A percentile compares a stretch with the other conserved stretches of the same genome.
These are phyloP conservation scores for Penicillium desertorum DNA, from an alignment of 495 filamentous ascomycete species.

Conservation along the genomic window DNA sequence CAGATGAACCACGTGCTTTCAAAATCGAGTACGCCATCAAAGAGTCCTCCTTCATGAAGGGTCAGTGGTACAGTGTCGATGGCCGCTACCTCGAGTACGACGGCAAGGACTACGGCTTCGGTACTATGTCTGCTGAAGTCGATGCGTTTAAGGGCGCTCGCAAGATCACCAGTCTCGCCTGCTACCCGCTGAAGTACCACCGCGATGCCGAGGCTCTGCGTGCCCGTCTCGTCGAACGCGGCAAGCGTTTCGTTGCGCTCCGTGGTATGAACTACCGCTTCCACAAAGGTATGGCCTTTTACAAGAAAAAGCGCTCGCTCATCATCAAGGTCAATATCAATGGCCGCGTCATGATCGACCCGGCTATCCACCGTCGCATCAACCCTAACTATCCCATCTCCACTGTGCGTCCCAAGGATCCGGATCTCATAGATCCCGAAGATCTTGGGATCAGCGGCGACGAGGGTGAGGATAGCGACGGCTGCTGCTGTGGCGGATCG, in stretches of 20 bases:
- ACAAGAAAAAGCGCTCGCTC: constrained; percentile 71
- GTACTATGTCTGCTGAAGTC: constrained; percentile 70
- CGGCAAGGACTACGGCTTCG: constrained; percentile 71
- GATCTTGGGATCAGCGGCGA: constrained; percentile 45
- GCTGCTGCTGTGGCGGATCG: constrained; percentile 45
- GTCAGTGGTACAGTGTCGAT: constrained; percentile 78
- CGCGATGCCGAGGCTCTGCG: constrained; percentile 66
- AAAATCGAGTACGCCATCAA: constrained; percentile 79
- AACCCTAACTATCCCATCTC: constrained; percentile 88
- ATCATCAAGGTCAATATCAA: constrained; percentile 88
- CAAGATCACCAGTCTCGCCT: constrained; percentile 75
- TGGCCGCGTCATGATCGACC: constrained; percentile 88
- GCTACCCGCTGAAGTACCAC: constrained; percentile 82
- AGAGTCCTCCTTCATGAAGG: constrained; percentile 69
- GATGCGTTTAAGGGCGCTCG: constrained; percentile 77
- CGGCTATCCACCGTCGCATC: constrained; percentile 79
- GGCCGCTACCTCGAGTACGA: constrained; percentile 84
- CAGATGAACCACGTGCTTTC: constrained; percentile 85
- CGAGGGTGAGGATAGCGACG: constrained; percentile 45
- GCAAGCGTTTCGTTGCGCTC: constrained; percentile 78
- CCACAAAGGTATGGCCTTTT: constrained; percentile 77
- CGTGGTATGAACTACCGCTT: constrained; percentile 83
- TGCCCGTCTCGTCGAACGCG: constrained; percentile 73
- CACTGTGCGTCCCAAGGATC: constrained; percentile 72
- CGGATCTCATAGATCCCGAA: constrained; percentile 59